phyloP scores from a whole-genome alignment of 768 basidiomycete genomes.

The Cubamyces sp. region DNA sequence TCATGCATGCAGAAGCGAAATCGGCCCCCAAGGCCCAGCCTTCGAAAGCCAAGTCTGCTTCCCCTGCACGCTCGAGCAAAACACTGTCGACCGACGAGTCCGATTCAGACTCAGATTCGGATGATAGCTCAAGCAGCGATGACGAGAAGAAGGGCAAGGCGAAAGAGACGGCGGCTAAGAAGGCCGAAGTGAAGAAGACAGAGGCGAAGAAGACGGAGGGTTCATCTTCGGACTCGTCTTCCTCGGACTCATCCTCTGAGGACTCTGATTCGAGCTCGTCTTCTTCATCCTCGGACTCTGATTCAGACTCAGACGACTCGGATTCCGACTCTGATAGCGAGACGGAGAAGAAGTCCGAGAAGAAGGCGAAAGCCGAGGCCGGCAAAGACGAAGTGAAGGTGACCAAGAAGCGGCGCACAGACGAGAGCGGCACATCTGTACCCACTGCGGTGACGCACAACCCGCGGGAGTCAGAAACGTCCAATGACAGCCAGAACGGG shows the following conservation, averaged over 20 bases:
- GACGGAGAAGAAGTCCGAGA: not conserved
- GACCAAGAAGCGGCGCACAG: constrained; percentile 64
- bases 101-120: constrained; percentile 24
- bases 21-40: not conserved
- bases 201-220: constrained; percentile 6
- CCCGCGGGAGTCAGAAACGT: constrained; percentile 11
- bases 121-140: constrained; percentile 9
- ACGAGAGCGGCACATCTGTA: constrained; percentile 53
- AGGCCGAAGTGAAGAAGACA: not conserved
- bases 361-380: constrained; percentile 29
- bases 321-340: constrained; percentile 33
- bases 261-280: constrained; percentile 2
- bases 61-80: constrained; percentile 19
- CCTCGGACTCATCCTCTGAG: constrained; percentile 32
- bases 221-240: not conserved
- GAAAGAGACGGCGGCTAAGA: constrained; percentile 4
- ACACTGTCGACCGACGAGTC: constrained; percentile 21
- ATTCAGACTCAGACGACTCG: constrained; percentile 32
- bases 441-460: constrained; percentile 39
- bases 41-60: constrained; percentile 11
- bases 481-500: constrained; percentile 3
- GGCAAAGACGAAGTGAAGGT: constrained; percentile 36
- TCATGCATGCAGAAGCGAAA: not conserved
- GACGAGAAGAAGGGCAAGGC: constrained; percentile 5
- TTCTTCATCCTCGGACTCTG: constrained; percentile 24